Base-by-base conservation (phyloP, 2,329 filamentous ascomycete species). In the Exophiala alcalophila region DNA sequence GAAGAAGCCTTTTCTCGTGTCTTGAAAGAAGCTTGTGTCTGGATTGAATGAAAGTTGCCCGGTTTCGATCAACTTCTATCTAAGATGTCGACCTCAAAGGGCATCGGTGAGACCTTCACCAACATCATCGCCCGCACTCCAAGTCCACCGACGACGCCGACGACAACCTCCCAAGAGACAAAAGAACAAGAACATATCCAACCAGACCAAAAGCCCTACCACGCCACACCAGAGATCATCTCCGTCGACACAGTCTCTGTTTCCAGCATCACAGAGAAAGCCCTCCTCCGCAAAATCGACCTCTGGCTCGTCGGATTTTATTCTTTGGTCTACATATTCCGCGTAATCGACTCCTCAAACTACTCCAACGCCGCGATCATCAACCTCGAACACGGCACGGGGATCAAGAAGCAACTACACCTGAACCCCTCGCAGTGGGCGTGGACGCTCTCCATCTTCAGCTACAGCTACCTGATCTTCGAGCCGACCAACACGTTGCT, bases 301-400 rank as follows among this genome's bases (percentile, higher is more conserved):
- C 28, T 47, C 21, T 55, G 47, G 52, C 39, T 49, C n/a, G 46
- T 49, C 10, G 46, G 46, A 9, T 49, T 49, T 27, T 54, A 54
- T 27, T 52, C 49, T 4, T 19, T 50, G 14, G 52, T 54, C 12
- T 54, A 54, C 25, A 42, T 54, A 18, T 41, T 54, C 26, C 49
- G 52, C 19, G 39, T 51, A 19, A 52, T 54, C 24, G 45, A 54
- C 25, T 49, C 51, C n/a, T 44, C 41, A 25, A 54, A 54, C 44
- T 48, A 53, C 30, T 46, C 49, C 21, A 54, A 54, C 21, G 47
- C 51, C 3, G 51, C 51, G 19, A 54, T 54, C 34, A 53, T 53
- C 35, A 53, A 54, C 21, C 34, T 54, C 25, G 52, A 54, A 37
- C n/a, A 44, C 36, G 48, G 48, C 11, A 47, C 44, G 10, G 48